Evolutionary conservation across 2,329 filamentous ascomycete genomes (phyloP).

Genomic region (Colletotrichum higginsianum): DNA sequence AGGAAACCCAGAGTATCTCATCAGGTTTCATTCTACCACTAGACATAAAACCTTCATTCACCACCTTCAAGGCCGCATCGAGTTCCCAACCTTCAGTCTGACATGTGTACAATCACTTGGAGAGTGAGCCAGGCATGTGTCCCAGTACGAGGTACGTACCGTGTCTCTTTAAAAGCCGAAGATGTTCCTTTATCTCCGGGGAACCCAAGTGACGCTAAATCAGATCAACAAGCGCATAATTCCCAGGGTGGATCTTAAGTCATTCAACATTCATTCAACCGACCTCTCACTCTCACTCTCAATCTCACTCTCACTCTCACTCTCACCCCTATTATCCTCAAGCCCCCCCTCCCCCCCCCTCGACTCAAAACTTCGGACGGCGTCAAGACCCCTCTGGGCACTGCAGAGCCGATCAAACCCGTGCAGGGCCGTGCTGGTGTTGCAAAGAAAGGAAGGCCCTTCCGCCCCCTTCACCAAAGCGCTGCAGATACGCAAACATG

Average conservation of each 20-base stretch:
- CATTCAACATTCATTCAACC: constrained; percentile 7
- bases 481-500: constrained; percentile 19
- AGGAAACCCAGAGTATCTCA: no score
- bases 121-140: background rate
- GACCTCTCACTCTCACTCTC: no score
- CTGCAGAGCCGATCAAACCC: constrained; percentile 20
- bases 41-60: no score
- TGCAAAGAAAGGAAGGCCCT: background rate
- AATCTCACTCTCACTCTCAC: background rate
- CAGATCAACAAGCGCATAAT: no score
- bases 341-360: background rate
- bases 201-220: constrained; percentile 1
- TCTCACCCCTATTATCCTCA: background rate
- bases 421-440: constrained; percentile 36
- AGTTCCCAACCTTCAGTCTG: background rate
- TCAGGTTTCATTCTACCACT: no score
- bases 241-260: constrained; percentile 16
- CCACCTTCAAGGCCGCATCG: background rate
- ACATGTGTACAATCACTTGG: no score
- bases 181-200: constrained; percentile 13
- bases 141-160: background rate
- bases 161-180: constrained; percentile 11
- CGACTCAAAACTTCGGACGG: constrained; percentile 24
- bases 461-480: constrained; percentile 8
- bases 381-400: constrained; percentile 4